phyloP scores from a whole-genome alignment of 2,329 filamentous ascomycete genomes.

The Claviceps purpurea region DNA sequence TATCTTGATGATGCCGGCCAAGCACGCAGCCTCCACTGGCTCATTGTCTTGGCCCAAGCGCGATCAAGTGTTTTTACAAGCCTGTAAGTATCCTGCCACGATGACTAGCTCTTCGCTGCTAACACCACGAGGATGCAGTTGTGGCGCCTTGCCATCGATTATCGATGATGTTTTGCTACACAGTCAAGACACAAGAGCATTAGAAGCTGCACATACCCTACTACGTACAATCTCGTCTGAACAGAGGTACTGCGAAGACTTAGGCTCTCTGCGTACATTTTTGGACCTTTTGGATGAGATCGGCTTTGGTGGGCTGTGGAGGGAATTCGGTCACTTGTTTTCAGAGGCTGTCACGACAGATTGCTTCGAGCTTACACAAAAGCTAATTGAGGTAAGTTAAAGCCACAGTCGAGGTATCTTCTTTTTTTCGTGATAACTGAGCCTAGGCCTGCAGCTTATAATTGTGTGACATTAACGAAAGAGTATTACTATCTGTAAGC shows the following conservation, averaged over 20 bases:
- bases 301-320: constrained; percentile 52
- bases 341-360: constrained; percentile 36
- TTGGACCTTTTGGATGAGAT: constrained; percentile 42
- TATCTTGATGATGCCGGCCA: constrained; percentile 50
- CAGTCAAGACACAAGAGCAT: constrained; percentile 45
- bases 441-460: constrained; percentile 3
- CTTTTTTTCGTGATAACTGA: neutral
- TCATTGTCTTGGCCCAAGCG: constrained; percentile 40
- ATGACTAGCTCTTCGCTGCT: neutral
- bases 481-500: too few relatives aligned
- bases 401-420: neutral
- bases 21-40: constrained; percentile 43
- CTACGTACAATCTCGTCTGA: constrained; percentile 45
- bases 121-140: constrained; percentile 23
- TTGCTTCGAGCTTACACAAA: constrained; percentile 42
- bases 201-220: constrained; percentile 47
- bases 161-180: constrained; percentile 50
- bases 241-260: constrained; percentile 33
- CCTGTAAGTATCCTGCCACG: constrained; percentile 32
- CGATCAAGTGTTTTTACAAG: constrained; percentile 44
- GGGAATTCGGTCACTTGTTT: constrained; percentile 37
- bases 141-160: constrained; percentile 41
- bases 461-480: constrained; percentile 1
- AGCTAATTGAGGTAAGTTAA: constrained; percentile 43
- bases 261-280: constrained; percentile 34